Evolutionary conservation across 129 eudicot species (phyloP).

Genomic region (Dittrichia graveolens): DNA sequence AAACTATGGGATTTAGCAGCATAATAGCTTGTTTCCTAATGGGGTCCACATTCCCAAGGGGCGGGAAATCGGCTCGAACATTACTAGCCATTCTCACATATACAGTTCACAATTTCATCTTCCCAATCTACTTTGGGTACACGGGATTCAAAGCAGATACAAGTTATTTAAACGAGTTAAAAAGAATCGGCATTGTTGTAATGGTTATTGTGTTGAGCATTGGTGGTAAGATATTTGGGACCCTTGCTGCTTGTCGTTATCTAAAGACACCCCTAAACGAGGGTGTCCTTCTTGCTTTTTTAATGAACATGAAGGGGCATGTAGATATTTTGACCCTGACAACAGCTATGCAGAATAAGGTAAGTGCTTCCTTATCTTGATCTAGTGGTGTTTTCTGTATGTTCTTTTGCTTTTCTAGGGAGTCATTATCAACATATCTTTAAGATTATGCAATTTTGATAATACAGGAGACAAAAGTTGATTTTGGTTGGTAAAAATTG

Average conservation of each 20-base stretch:
- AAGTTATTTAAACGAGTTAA: slow-evolving; percentile 39
- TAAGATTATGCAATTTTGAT: background rate
- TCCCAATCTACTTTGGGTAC: slow-evolving; percentile 90
- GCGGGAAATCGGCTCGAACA: slow-evolving; percentile 84
- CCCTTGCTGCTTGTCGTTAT: slow-evolving; percentile 71
- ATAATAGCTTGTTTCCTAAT: slow-evolving; percentile 67
- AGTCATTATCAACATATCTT: background rate
- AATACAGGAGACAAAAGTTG: background rate
- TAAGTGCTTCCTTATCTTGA: slow-evolving; percentile 37
- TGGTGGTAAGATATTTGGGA: slow-evolving; percentile 86
- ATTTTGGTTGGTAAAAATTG: background rate
- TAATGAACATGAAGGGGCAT: slow-evolving; percentile 91
- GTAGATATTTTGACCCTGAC: slow-evolving; percentile 73
- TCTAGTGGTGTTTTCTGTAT: background rate
- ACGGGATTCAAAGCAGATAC: slow-evolving; percentile 83
- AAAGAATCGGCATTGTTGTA: slow-evolving; percentile 46
- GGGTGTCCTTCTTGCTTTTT: slow-evolving; percentile 80
- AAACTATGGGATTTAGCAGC: slow-evolving; percentile 78
- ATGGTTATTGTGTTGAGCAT: slow-evolving; percentile 68
- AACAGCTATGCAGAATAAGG: slow-evolving; percentile 51
- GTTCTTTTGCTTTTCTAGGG: background rate
- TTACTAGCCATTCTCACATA: slow-evolving; percentile 61
- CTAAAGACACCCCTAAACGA: slow-evolving; percentile 72
- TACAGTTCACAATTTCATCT: slow-evolving; percentile 65
- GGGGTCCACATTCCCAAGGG: slow-evolving; percentile 79